Conservation (phyloP, 164 flowering plant genomes). For the Piper betle region DNA sequence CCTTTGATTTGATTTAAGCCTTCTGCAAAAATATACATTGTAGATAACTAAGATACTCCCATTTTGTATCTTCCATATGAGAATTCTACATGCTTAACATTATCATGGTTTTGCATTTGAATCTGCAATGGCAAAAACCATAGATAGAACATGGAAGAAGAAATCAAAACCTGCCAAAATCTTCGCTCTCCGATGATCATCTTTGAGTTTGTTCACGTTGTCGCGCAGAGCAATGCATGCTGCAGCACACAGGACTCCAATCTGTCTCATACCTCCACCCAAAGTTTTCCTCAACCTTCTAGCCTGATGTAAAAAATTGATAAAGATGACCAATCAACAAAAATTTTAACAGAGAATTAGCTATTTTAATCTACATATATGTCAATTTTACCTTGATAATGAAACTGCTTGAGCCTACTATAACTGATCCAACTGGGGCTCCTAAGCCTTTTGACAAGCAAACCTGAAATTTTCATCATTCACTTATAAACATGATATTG, state of each 20-base stretch:
- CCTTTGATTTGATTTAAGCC: conserved; percentile 64
- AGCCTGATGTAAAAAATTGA: conserved; percentile 31
- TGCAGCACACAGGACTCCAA: conserved; percentile 79
- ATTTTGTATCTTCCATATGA: background rate
- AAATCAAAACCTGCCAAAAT: conserved; percentile 51
- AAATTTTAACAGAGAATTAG: background rate
- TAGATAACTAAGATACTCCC: background rate
- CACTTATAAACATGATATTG: no score
- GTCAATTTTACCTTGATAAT: conserved; percentile 41
- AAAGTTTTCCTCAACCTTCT: conserved; percentile 72
- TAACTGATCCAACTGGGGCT: conserved; percentile 84
- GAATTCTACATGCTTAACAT: background rate
- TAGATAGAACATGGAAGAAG: background rate
- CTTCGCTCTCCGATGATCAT: conserved; percentile 79
- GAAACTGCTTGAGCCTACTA: conserved; percentile 78
- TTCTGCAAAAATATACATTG: conserved; percentile 24
- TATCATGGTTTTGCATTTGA: background rate
- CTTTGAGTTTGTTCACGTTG: conserved; percentile 54
- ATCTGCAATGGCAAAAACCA: background rate
- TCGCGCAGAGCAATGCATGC: conserved; percentile 69
- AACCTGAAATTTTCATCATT: conserved; percentile 26
- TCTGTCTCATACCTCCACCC: conserved; percentile 92
- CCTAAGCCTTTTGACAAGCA: conserved; percentile 95
- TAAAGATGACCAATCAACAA: background rate
- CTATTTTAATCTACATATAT: background rate